Conservation (phyloP, 1,284 basidiomycete genomes). For the Ceratobasidium sp. region DNA sequence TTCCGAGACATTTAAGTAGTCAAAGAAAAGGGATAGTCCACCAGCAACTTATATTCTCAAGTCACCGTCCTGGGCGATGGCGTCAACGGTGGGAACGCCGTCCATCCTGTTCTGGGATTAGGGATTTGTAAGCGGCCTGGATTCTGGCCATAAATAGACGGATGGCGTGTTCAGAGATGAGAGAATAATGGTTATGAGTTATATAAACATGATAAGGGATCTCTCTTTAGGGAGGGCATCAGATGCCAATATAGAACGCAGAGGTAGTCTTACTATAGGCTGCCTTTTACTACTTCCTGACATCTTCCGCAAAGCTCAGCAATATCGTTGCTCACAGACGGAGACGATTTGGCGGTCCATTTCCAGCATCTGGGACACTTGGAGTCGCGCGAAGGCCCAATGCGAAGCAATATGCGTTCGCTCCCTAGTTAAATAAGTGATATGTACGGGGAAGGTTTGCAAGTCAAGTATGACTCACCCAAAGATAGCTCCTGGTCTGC, state of each 20-base stretch:
- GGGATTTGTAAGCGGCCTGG: too few species aligned
- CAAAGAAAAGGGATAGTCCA: too few species aligned
- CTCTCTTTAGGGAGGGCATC: too few species aligned
- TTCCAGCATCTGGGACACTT: slow-evolving; percentile 87
- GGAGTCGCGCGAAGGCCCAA: slow-evolving; percentile 59
- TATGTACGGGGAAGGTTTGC: not conserved
- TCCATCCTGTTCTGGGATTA: too few species aligned
- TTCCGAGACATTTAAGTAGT: slow-evolving; percentile 26
- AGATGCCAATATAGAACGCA: too few species aligned
- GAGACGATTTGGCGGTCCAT: slow-evolving; percentile 55
- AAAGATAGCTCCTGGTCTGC: slow-evolving; percentile 53
- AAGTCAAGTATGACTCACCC: not conserved
- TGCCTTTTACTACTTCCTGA: not conserved
- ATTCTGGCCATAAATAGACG: too few species aligned
- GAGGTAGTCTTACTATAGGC: slow-evolving; percentile 1
- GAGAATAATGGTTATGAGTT: too few species aligned
- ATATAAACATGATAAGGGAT: too few species aligned
- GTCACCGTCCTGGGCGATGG: too few species aligned
- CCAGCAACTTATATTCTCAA: too few species aligned
- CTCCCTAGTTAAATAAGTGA: slow-evolving; percentile 42
- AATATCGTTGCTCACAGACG: not conserved
- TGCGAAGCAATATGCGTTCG: slow-evolving; percentile 54
- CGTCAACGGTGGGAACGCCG: too few species aligned
- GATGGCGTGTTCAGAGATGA: too few species aligned
- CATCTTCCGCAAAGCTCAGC: slow-evolving; percentile 12